Conservation (phyloP, 257 asterid genomes). For the Solanum boliviense region DNA sequence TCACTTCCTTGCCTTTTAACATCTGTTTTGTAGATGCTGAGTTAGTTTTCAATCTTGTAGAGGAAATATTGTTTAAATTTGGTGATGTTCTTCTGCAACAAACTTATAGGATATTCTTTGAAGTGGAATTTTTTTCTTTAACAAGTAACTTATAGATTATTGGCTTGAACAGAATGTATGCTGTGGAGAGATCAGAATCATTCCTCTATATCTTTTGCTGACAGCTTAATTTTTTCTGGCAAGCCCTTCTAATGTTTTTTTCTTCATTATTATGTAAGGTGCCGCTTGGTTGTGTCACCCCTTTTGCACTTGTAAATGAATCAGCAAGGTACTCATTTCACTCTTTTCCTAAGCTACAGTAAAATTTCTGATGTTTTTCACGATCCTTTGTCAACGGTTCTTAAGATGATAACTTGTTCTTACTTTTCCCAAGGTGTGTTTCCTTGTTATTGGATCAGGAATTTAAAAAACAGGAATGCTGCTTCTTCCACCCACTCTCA, state of each 20-base stretch:
- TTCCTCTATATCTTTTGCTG: not conserved
- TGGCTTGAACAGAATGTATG: not conserved
- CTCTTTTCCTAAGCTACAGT: not conserved
- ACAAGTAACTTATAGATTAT: not conserved
- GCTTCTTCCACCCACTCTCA: slow-evolving; percentile 90
- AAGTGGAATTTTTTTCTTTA: not conserved
- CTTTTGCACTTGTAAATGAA: slow-evolving; percentile 80
- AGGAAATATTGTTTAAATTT: not conserved
- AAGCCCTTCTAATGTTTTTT: not conserved
- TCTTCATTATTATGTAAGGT: slow-evolving; percentile 40
- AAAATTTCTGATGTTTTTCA: not conserved
- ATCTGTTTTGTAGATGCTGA: not conserved
- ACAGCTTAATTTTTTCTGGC: not conserved
- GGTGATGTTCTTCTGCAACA: not conserved
- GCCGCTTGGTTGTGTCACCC: slow-evolving; percentile 87
- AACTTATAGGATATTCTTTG: not conserved
- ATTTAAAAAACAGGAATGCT: slow-evolving; percentile 44
- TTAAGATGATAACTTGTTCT: not conserved
- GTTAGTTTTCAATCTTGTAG: not conserved
- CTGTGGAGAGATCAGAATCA: not conserved
- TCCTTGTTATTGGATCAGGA: slow-evolving; percentile 86
- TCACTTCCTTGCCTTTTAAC: not conserved
- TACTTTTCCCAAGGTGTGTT: slow-evolving; percentile 52
- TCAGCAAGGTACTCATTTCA: slow-evolving; percentile 54
- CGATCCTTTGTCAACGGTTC: not conserved